phyloP scores from a whole-genome alignment of 352 stramenopile species.

The Blastocystis sp. region DNA sequence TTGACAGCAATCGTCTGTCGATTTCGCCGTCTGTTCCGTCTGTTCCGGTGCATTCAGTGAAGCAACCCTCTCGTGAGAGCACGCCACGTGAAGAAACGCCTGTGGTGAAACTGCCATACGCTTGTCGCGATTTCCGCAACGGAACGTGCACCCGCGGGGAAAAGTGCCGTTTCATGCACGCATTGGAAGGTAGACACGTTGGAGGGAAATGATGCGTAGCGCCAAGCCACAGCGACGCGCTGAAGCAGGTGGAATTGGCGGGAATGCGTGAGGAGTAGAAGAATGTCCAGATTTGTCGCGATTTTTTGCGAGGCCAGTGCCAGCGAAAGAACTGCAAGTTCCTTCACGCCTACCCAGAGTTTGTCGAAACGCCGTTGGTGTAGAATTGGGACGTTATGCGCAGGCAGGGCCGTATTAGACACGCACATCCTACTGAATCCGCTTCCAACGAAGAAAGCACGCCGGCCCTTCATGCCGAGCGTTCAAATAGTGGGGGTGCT shows the following conservation, averaged over 20 bases:
- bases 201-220: background rate
- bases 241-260: background rate
- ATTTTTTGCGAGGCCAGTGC: conserved; percentile 58
- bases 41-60: background rate
- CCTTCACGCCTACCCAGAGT: conserved; percentile 73
- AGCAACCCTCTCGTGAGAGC: background rate
- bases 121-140: conserved; percentile 59
- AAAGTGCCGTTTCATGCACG: conserved; percentile 47
- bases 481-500: background rate
- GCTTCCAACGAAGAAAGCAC: background rate
- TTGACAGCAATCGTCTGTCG: background rate
- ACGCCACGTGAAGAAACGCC: background rate
- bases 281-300: conserved; percentile 51
- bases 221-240: conserved; percentile 2
- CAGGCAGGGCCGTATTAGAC: background rate
- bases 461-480: background rate
- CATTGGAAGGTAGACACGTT: background rate
- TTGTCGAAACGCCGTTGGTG: conserved; percentile 80
- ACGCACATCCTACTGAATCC: background rate
- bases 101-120: conserved; percentile 41
- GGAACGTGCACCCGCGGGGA: conserved; percentile 30
- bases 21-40: background rate
- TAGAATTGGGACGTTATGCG: background rate
- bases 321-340: conserved; percentile 61
- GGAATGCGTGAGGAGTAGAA: background rate